Evolutionary conservation across 225 moss, liverwort and hornwort species (phyloP).

Genomic region (Sphagnum tenellum): DNA sequence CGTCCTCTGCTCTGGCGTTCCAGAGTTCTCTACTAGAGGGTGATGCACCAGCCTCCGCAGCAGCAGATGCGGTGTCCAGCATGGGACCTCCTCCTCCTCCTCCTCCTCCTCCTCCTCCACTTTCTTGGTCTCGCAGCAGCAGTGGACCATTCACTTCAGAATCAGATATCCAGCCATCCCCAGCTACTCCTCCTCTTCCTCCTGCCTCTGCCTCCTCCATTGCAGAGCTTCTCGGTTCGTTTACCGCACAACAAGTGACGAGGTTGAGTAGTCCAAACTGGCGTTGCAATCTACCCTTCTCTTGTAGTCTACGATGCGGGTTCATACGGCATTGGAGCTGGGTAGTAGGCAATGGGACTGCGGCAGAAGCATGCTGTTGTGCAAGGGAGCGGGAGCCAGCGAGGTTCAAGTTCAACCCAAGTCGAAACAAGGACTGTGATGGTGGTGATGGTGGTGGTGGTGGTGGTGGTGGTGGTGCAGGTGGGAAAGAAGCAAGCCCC

Average conservation of each 20-base stretch:
- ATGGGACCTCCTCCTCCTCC: background rate
- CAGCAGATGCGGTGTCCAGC: background rate
- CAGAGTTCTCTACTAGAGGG: slow-evolving; percentile 4
- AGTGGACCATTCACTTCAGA: background rate
- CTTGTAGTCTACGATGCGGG: background rate
- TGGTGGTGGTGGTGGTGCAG: too few species aligned
- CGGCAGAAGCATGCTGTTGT: too few species aligned
- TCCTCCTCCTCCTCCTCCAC: background rate
- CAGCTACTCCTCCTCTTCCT: background rate
- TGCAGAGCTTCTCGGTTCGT: background rate
- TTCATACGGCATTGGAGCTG: too few species aligned
- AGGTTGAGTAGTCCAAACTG: background rate
- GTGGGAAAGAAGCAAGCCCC: too few species aligned
- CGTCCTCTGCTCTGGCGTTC: slow-evolving; percentile 13
- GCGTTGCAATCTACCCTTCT: background rate
- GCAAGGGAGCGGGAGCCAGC: too few species aligned
- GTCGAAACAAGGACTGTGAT: too few species aligned
- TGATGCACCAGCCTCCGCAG: background rate
- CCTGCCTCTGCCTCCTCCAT: background rate
- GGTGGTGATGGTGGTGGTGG: too few species aligned
- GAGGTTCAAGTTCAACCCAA: too few species aligned
- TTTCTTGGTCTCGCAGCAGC: background rate
- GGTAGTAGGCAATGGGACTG: too few species aligned
- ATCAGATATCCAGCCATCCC: background rate
- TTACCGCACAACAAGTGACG: background rate